These are phyloP conservation scores for Penicillium freii DNA, from an alignment of 2,329 filamentous ascomycete genomes.

Conservation along the genomic window DNA sequence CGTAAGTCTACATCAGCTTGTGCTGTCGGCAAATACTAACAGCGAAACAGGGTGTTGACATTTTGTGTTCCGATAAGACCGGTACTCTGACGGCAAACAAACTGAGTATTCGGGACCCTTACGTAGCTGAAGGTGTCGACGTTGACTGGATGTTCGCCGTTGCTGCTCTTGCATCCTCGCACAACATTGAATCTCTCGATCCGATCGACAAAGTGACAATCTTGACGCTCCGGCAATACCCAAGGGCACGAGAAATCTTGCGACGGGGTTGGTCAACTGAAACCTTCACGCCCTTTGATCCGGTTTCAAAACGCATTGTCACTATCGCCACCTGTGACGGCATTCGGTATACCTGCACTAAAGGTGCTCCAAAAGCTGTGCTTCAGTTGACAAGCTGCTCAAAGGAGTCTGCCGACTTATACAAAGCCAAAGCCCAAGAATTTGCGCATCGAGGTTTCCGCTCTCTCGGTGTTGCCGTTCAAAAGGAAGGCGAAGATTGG, in stretches of 20 bases:
- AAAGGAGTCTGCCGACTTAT: constrained; percentile 62
- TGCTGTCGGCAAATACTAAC: constrained; percentile 8
- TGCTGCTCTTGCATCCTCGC: constrained; percentile 71
- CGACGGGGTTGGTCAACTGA: constrained; percentile 72
- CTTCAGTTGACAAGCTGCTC: constrained; percentile 67
- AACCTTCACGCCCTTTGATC: constrained; percentile 70
- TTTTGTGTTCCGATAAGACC: constrained; percentile 79
- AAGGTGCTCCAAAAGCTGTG: constrained; percentile 74
- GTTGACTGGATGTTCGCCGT: constrained; percentile 84
- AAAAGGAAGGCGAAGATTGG: constrained; percentile 73
- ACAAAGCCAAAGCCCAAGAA: constrained; percentile 69
- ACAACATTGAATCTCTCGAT: constrained; percentile 74
- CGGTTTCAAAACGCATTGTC: constrained; percentile 77
- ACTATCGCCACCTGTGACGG: constrained; percentile 66
- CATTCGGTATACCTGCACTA: constrained; percentile 70
- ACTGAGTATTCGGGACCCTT: constrained; percentile 73
- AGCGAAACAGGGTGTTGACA: constrained; percentile 60
- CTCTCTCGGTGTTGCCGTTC: constrained; percentile 73
- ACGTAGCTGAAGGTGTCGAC: constrained; percentile 72
- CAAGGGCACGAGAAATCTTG: constrained; percentile 71
- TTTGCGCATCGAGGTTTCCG: constrained; percentile 77
- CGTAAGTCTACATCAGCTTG: constrained; percentile 36
- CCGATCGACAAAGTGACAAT: constrained; percentile 79
- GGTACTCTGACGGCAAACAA: constrained; percentile 65
- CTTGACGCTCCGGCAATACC: constrained; percentile 70